Percentiles rank a stretch among this genome's conserved stretches.
Evolutionary conservation across 768 basidiomycete genomes (phyloP).

Genomic region (Leucocoprinus birnbaumii): DNA sequence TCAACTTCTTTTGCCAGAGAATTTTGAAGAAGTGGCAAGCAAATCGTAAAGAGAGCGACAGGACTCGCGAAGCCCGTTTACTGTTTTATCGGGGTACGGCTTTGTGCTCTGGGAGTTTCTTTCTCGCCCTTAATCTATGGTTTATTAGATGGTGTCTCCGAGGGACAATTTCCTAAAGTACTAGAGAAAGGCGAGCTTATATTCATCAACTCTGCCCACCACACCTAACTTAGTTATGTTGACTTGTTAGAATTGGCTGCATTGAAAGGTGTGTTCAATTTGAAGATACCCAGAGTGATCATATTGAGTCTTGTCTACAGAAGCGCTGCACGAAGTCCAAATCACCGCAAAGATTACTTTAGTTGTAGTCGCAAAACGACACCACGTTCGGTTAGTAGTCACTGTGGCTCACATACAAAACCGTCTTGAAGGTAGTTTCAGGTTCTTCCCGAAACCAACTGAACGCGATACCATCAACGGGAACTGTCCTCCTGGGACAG

Average conservation of each 20-base stretch:
- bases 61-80: slow-evolving; percentile 39
- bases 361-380: slow-evolving; percentile 80
- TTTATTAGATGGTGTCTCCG: slow-evolving; percentile 52
- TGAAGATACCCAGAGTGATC: neutral
- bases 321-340: slow-evolving; percentile 53
- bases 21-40: slow-evolving; percentile 49
- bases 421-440: neutral
- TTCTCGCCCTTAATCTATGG: no score
- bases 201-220: no score
- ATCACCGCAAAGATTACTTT: slow-evolving; percentile 68
- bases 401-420: neutral
- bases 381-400: slow-evolving; percentile 46
- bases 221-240: no score
- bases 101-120: no score
- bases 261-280: slow-evolving; percentile 46
- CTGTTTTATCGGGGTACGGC: slow-evolving; percentile 65
- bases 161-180: slow-evolving; percentile 45
- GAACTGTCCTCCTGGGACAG: slow-evolving; percentile 76
- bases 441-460: slow-evolving; percentile 15
- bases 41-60: slow-evolving; percentile 50
- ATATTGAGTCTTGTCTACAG: slow-evolving; percentile 30
- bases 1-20: slow-evolving; percentile 30
- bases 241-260: slow-evolving; percentile 47
- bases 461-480: slow-evolving; percentile 43
- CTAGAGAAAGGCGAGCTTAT: slow-evolving; percentile 49